These are phyloP conservation scores for Lactifluus echinatus DNA, from an alignment of 768 basidiomycete genomes.

Conservation along the genomic window DNA sequence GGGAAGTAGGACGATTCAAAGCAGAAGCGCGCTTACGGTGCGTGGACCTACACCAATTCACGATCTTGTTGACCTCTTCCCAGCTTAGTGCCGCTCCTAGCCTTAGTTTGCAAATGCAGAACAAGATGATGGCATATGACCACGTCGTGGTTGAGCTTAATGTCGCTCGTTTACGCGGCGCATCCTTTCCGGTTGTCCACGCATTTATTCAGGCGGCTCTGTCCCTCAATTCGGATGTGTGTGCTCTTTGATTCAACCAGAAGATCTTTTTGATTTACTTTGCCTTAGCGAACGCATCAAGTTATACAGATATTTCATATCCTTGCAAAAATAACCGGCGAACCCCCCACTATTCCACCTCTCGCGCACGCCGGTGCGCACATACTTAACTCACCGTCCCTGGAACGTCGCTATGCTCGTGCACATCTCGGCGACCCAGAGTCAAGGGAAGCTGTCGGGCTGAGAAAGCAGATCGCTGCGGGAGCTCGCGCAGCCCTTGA, in stretches of 20 bases:
- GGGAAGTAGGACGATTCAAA: constrained; percentile 53
- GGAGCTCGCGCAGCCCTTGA: constrained; percentile 80
- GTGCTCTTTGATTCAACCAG: constrained; percentile 20
- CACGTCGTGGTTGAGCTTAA: constrained; percentile 74
- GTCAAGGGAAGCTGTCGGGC: constrained; percentile 52
- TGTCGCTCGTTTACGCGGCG: constrained; percentile 57
- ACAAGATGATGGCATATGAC: constrained; percentile 95
- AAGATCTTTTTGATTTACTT: neutral
- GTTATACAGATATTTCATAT: constrained; percentile 65
- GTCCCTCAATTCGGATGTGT: constrained; percentile 49
- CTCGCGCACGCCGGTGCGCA: constrained; percentile 75
- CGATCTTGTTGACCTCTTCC: constrained; percentile 7
- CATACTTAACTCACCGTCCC: constrained; percentile 68
- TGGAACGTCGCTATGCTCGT: constrained; percentile 76
- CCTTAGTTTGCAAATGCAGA: constrained; percentile 72
- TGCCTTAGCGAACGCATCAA: constrained; percentile 41
- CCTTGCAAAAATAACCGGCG: constrained; percentile 65
- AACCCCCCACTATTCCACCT: constrained; percentile 68
- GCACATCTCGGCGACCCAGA: constrained; percentile 61
- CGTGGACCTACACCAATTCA: constrained; percentile 22
- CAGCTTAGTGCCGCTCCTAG: constrained; percentile 44
- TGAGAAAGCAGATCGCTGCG: constrained; percentile 65
- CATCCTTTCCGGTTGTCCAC: constrained; percentile 70
- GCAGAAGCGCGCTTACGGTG: constrained; percentile 48
- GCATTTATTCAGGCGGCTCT: constrained; percentile 59